These are phyloP conservation scores for Babesia bovis DNA, from an alignment of 169 alveolate genomes.

Conservation along the genomic window DNA sequence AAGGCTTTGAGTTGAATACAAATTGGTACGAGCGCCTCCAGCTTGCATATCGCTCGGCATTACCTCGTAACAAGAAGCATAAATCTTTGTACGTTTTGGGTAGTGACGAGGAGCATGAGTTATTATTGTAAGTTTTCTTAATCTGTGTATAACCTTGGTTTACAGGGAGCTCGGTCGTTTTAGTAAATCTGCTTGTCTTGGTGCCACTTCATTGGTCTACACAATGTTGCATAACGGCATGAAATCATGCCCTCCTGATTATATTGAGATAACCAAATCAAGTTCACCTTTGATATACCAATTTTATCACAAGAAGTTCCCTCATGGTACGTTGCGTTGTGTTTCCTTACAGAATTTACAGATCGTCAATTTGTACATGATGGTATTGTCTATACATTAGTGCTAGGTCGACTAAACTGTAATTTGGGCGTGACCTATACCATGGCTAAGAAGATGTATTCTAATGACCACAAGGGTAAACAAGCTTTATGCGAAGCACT, in stretches of 20 bases:
- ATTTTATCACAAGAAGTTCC: conserved; percentile 47
- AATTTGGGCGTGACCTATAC: conserved; percentile 39
- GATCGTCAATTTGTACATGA: conserved; percentile 55
- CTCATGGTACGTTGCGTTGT: conserved; percentile 32
- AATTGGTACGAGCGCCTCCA: conserved; percentile 67
- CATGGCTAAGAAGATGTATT: conserved; percentile 70
- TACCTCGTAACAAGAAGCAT: neutral
- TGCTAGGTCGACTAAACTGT: conserved; percentile 11
- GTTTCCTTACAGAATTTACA: neutral
- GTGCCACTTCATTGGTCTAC: conserved; percentile 24
- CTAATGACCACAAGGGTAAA: conserved; percentile 77
- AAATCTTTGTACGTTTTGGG: conserved; percentile 17
- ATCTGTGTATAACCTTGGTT: neutral
- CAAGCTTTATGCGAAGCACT: conserved; percentile 74
- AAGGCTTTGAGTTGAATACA: conserved; percentile 24
- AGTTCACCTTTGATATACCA: conserved; percentile 20
- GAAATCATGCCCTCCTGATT: conserved; percentile 17
- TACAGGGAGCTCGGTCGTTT: conserved; percentile 59
- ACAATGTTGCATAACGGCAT: conserved; percentile 29
- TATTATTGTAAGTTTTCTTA: conserved; percentile 28
- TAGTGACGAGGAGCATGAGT: conserved; percentile 45
- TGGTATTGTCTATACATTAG: conserved; percentile 62
- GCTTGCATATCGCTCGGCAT: conserved; percentile 40
- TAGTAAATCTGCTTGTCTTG: conserved; percentile 16
- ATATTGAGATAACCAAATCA: conserved; percentile 11